Base-by-base conservation (phyloP, 2,329 filamentous ascomycete genomes). In the Ophiognomonia clavigignenti-juglandacearum region DNA sequence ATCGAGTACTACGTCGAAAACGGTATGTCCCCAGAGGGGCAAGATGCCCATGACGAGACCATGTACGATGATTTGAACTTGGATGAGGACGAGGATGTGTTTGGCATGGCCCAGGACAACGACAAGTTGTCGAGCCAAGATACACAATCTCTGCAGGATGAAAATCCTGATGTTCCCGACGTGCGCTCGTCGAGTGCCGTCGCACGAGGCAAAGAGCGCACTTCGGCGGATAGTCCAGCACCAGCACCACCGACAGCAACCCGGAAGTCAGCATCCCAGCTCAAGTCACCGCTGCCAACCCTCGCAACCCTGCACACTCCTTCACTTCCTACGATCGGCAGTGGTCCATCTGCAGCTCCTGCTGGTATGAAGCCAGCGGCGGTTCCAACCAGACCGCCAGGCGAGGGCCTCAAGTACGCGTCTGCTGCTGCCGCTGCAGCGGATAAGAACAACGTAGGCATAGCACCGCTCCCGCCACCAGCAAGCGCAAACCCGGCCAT, bases 1-100 rank as follows among this genome's bases (percentile, higher is more conserved):
- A 97, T 98, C 65, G 85, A 85, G 59, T 96, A 96, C 69, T 98
- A 97, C 64, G 90, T 97, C 40, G 83, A 91, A 45, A 90, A 93
- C 63, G 90, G 90, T 56, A 83, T 86, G 69, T 89, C 88, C 56
- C 79, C 88, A 38, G 92, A 97, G 62, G 97, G 89, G 68, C 85
- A 89, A 66, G 91, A 96, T 59, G 91, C n/a, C n/a, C n/a, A n/a
- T n/a, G n/a, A 97, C 63, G 93, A 98, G 59, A 85, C 82, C 54
- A 85, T 98, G 67, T 98, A 97, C 71, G 90, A 98, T 63, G 92
- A 96, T 46, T 78, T 97, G 47, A 87, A 91, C 59, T 80, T 98
- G 36, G 85, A 95, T 52, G 90, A 95, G 58, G 93, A 97, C 59
- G 93, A 96, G 64, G 90, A 88, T 48, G 77, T 82, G 46, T 96